Percentiles rank a stretch among this genome's conserved stretches.
These are phyloP conservation scores for Striga hermonthica DNA, from an alignment of 305 asterid species.

Conservation along the genomic window DNA sequence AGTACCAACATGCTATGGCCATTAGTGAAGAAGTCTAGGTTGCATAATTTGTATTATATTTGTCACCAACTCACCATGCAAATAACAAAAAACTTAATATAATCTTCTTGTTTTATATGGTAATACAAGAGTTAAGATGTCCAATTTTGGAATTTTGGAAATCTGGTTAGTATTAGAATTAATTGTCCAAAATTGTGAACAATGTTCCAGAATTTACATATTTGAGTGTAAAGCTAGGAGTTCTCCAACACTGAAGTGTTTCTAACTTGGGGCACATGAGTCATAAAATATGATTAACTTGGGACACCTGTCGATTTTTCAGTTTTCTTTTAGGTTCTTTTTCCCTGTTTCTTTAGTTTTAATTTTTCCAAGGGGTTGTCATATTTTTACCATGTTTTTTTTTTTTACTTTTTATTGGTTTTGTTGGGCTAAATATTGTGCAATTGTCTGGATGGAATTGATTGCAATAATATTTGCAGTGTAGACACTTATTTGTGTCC, in stretches of 20 bases:
- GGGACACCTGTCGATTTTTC: background rate
- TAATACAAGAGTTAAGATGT: background rate
- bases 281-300: constrained; percentile 5
- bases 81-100: background rate
- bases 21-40: background rate
- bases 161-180: background rate
- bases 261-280: background rate
- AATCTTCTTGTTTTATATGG: background rate
- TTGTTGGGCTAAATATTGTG: background rate
- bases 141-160: background rate
- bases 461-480: constrained; percentile 13
- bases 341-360: no score
- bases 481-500: constrained; percentile 28
- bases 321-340: no score
- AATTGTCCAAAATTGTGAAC: constrained; percentile 5
- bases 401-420: background rate
- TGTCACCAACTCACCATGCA: constrained; percentile 2
- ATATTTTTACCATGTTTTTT: background rate
- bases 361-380: no score
- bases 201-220: no score
- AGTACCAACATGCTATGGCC: background rate
- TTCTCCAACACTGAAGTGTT: background rate
- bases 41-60: constrained; percentile 10
- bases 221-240: background rate
- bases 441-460: background rate